A percentile compares a stretch with the other conserved stretches of the same genome.
These are phyloP conservation scores for Fragilaria radians DNA, from an alignment of 108 stramenopile species.

Conservation along the genomic window DNA sequence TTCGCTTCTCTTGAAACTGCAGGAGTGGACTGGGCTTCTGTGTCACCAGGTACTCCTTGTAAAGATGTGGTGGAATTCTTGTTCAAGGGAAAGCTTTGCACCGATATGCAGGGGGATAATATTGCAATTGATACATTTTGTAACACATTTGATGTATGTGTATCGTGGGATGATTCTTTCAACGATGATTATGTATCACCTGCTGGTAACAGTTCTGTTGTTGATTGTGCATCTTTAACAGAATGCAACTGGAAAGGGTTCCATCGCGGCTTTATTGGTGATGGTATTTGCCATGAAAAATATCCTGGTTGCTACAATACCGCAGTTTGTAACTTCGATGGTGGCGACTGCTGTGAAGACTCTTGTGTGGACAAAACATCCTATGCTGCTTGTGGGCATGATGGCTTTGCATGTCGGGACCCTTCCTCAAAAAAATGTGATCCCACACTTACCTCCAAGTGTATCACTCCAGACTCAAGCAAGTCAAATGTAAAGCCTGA, in stretches of 20 bases:
- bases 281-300: slow-evolving; percentile 81
- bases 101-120: slow-evolving; percentile 21
- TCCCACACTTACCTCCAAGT: slow-evolving; percentile 34
- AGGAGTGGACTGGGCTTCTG: slow-evolving; percentile 75
- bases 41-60: slow-evolving; percentile 66
- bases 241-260: slow-evolving; percentile 79
- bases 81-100: slow-evolving; percentile 40
- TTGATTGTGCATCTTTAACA: slow-evolving; percentile 66
- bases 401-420: slow-evolving; percentile 85
- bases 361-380: slow-evolving; percentile 32
- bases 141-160: slow-evolving; percentile 67
- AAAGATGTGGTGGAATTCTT: slow-evolving; percentile 48
- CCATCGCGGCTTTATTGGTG: slow-evolving; percentile 63
- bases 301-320: slow-evolving; percentile 88
- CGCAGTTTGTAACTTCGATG: slow-evolving; percentile 72
- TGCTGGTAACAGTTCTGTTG: slow-evolving; percentile 9
- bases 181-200: slow-evolving; percentile 1
- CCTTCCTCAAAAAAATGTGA: slow-evolving; percentile 57
- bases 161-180: slow-evolving; percentile 45
- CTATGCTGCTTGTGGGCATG: slow-evolving; percentile 64
- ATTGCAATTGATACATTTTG: slow-evolving; percentile 46
- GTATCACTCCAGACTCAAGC: slow-evolving; percentile 22
- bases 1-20: slow-evolving; percentile 48
- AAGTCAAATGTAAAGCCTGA: slow-evolving; percentile 7
- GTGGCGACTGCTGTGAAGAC: slow-evolving; percentile 88